Base-by-base conservation (phyloP, 331 rosid species). In the Acacia pycnantha region DNA sequence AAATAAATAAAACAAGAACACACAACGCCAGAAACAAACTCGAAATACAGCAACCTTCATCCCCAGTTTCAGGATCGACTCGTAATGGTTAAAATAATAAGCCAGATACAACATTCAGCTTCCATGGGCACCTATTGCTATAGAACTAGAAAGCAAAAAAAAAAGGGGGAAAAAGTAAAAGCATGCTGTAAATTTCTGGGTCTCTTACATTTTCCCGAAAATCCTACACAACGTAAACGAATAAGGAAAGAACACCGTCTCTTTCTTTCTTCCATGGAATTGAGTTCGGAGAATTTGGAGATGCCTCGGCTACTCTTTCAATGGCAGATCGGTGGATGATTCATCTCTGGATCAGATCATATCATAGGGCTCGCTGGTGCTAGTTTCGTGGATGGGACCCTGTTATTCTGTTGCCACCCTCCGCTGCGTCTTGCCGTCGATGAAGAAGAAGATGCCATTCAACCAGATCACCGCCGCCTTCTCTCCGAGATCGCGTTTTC, bases 161-260 rank as follows among this genome's bases (percentile, higher is more conserved):
- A 2, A 0, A 0, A 5, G 16, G 5, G 35, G 78, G 8, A n/a
- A n/a, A 0, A 3, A 37, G 51, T 1, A 11, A 33, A 46, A 51
- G 26, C 8, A 65, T 61, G 26, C 10, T n/a, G 44, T 8, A 16
- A 78, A 37, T 47, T 48, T 50, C 6, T 0, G 68, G 72, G 84
- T 70, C 80, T 71, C 66, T 40, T 73, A 44, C 46, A 74, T 43
- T 76, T 72, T 29, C 82, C 79, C 5, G 10, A 79, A 84, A 68
- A 44, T 48, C 73, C 73, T 59, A 50, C 40, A 62, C 67, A 82
- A 31, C 80, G 86, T 73, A 73, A 70, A 67, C 78, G 8, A 41
- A 9, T 5, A 7, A 61, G 12, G 26, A 70, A n/a, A 27, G 19
- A 22, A 7, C 19, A 70, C 6, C 21, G 13, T 11, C 11, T n/a